A percentile compares a stretch with the other conserved stretches of the same genome.
These are phyloP conservation scores for Hygrophorus pudorinus DNA, from an alignment of 768 basidiomycete genomes.

Conservation along the genomic window DNA sequence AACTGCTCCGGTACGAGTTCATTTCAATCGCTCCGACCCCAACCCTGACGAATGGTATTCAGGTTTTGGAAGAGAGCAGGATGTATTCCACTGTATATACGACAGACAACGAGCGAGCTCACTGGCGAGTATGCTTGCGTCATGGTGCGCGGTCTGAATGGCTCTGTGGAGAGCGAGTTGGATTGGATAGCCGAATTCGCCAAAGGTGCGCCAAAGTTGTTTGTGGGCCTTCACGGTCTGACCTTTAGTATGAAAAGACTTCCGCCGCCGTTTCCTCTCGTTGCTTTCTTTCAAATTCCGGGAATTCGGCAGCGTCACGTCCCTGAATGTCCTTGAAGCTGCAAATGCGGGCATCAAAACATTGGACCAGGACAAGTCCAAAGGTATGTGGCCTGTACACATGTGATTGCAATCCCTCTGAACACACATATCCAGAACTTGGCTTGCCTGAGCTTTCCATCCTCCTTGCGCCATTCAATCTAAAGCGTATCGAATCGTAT, in stretches of 20 bases:
- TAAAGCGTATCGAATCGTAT: no score
- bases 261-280: constrained; percentile 80
- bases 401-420: no score
- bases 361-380: constrained; percentile 27
- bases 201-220: constrained; percentile 77
- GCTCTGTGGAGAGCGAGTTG: constrained; percentile 47
- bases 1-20: constrained; percentile 57
- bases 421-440: no score
- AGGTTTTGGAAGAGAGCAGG: constrained; percentile 96
- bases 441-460: no score
- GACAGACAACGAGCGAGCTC: constrained; percentile 89
- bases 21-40: not conserved
- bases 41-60: not conserved
- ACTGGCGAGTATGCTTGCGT: constrained; percentile 96
- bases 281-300: no score
- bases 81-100: constrained; percentile 84
- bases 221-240: constrained; percentile 4
- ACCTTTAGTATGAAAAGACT: no score
- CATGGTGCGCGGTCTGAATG: constrained; percentile 84
- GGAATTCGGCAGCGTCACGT: no score
- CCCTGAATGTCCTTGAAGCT: no score
- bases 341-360: constrained; percentile 57
- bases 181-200: no score
- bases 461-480: no score
- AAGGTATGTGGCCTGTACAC: no score